Conservation (phyloP, 2,329 filamentous ascomycete species). For the Cordyceps militaris region DNA sequence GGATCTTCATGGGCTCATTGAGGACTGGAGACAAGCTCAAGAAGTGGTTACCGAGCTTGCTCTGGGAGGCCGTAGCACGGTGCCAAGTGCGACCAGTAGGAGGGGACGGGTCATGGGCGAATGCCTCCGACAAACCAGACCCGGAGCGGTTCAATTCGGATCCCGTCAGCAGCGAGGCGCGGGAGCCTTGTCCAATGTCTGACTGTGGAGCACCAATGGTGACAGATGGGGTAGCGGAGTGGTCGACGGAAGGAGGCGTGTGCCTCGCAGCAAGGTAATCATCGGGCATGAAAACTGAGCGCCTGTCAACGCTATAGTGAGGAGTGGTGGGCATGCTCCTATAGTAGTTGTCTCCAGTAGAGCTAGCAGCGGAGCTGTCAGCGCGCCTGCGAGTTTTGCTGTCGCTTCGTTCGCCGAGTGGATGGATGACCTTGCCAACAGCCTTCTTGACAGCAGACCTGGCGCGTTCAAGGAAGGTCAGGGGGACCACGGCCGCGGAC, state of each 20-base stretch:
- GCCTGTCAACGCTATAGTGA: constrained; percentile 44
- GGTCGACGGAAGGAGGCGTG: constrained; percentile 15
- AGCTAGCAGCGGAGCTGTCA: constrained; percentile 58
- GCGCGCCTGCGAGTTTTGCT: constrained; percentile 48
- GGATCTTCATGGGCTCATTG: not conserved
- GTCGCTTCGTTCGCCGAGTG: constrained; percentile 51
- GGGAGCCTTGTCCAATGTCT: constrained; percentile 30
- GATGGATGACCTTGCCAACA: constrained; percentile 56
- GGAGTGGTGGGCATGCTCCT: constrained; percentile 41
- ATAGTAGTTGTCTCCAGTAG: constrained; percentile 47
- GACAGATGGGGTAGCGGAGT: constrained; percentile 18
- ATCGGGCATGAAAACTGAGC: constrained; percentile 48
- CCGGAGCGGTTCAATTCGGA: not conserved
- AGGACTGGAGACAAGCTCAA: constrained; percentile 28
- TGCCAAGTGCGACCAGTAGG: constrained; percentile 24
- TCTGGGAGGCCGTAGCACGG: constrained; percentile 38
- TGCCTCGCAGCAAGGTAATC: constrained; percentile 41
- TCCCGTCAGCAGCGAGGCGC: constrained; percentile 28
- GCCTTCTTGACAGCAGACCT: constrained; percentile 68
- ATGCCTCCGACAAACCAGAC: constrained; percentile 14
- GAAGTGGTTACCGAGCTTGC: constrained; percentile 36
- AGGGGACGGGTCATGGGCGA: constrained; percentile 22
- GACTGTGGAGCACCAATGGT: constrained; percentile 21
- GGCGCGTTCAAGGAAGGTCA: constrained; percentile 80
- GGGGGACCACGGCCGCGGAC: constrained; percentile 80